Conservation (phyloP, 2,329 filamentous ascomycete genomes). For the Trichophyton schoenleinii region DNA sequence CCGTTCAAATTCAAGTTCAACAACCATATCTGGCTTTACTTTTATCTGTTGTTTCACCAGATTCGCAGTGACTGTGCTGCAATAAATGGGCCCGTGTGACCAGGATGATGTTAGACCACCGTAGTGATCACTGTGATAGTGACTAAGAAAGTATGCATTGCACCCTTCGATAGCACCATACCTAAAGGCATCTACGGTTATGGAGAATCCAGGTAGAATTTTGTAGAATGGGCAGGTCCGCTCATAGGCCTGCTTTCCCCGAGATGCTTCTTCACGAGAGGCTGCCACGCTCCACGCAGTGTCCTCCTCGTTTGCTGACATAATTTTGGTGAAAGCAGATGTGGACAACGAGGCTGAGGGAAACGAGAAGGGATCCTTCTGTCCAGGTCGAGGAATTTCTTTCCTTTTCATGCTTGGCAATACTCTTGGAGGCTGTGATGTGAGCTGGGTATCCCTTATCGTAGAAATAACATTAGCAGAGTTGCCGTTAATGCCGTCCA, state of each 20-base stretch:
- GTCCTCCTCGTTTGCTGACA: conserved; percentile 85
- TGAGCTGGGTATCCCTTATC: conserved; percentile 8
- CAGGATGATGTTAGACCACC: conserved; percentile 78
- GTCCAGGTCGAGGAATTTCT: conserved; percentile 61
- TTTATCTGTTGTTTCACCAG: conserved; percentile 74
- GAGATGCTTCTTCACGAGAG: conserved; percentile 60
- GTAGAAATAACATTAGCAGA: conserved; percentile 33
- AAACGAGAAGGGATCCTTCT: conserved; percentile 62
- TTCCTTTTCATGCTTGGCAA: conserved; percentile 53
- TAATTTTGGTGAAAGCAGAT: conserved; percentile 83
- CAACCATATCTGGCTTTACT: conserved; percentile 74
- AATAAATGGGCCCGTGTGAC: conserved; percentile 92
- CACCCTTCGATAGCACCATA: conserved; percentile 90
- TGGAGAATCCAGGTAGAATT: conserved; percentile 82
- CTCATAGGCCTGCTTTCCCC: conserved; percentile 75
- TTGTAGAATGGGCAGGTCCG: conserved; percentile 97
- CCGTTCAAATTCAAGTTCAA: conserved; percentile 74
- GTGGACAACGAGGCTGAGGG: conserved; percentile 28
- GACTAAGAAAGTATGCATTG: conserved; percentile 89
- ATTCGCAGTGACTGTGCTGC: conserved; percentile 82
- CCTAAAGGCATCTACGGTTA: conserved; percentile 90
- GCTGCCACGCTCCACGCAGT: conserved; percentile 80
- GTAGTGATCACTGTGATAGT: conserved; percentile 98
- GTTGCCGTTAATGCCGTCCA: conserved; percentile 80
- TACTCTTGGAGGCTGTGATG: conserved; percentile 15